phyloP scores from a whole-genome alignment of 192 early-diverging fungal species.

The Backusella luteola region DNA sequence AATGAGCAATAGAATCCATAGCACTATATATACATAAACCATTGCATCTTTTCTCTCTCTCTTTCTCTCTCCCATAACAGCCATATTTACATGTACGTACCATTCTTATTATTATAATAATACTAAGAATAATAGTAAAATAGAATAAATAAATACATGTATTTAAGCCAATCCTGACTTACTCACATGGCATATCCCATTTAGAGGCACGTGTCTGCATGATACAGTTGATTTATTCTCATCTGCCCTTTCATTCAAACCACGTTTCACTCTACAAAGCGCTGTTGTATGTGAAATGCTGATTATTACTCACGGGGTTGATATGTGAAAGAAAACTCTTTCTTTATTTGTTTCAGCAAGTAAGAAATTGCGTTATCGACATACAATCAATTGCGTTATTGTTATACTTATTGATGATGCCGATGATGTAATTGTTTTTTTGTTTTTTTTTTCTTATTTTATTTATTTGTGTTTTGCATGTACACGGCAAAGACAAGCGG shows the following conservation, averaged over 20 bases:
- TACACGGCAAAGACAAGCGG: background rate
- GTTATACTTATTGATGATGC: background rate
- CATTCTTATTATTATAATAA: background rate
- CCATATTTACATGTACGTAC: background rate
- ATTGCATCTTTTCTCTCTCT: background rate
- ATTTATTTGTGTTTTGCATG: background rate
- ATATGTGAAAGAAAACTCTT: background rate
- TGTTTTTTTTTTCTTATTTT: background rate
- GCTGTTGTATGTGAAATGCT: background rate
- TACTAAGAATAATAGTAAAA: background rate
- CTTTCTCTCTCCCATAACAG: background rate
- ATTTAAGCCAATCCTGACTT: background rate
- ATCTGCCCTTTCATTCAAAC: background rate
- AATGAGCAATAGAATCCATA: background rate
- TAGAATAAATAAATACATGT: background rate
- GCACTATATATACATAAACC: background rate
- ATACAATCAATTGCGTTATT: background rate
- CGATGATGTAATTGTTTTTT: conserved; percentile 1
- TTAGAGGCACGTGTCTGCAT: conserved; percentile 2
- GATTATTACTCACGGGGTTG: background rate
- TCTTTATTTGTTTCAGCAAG: background rate
- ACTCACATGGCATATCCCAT: conserved; percentile 4
- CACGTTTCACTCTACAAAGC: background rate
- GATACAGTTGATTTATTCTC: conserved; percentile 1
- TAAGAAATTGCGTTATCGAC: background rate